Base-by-base conservation (phyloP, 1,139 yeast species). In the Williopsis jadinii region DNA sequence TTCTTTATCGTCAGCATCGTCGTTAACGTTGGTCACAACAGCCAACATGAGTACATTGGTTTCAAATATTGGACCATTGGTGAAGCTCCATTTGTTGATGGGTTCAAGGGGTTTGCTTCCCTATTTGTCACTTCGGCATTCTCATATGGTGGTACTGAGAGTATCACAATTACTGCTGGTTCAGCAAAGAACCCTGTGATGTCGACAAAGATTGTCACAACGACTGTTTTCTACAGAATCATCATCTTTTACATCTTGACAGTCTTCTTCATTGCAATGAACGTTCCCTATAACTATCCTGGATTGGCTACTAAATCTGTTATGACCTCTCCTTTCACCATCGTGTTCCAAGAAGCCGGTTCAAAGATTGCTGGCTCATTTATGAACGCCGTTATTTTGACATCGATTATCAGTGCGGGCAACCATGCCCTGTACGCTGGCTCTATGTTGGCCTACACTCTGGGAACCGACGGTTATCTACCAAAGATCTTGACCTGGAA, bases 141-240 rank as follows among this genome's bases (percentile, higher is more conserved):
- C 59, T 81, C 85, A 8, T 78, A 72, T 53, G 85, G 85, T 49
- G 86, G 87, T 36, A 72, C 80, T 3, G 87, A 80, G 57, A 67
- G 77, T 9, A 72, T 80, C 40, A 74, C 82, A 14, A 67, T 80
- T 47, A 77, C 86, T 4, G 81, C 83, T 9, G 87, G 83, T 28
- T 85, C 80, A 59, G 73, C 80, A 31, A 66, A 67, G 47, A 76
- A 77, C 53, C 87, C 87, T 1, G 59, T 67, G 3, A 66, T 72
- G 48, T 70, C 72, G 30, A 76, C 80, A 52, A 84, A 82, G 26
- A 70, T 69, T 46, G 77, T 78, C 28, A 70, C 80, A 40, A 71
- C 68, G 46, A 72, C 77, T 3, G 83, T 78, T 8, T 79, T 80
- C 55, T 73, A 73, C 68, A 70, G 75, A 60, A 61, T 70, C 45